Conservation (phyloP, 2,329 filamentous ascomycete genomes). For the Ophiostoma perfectum region DNA sequence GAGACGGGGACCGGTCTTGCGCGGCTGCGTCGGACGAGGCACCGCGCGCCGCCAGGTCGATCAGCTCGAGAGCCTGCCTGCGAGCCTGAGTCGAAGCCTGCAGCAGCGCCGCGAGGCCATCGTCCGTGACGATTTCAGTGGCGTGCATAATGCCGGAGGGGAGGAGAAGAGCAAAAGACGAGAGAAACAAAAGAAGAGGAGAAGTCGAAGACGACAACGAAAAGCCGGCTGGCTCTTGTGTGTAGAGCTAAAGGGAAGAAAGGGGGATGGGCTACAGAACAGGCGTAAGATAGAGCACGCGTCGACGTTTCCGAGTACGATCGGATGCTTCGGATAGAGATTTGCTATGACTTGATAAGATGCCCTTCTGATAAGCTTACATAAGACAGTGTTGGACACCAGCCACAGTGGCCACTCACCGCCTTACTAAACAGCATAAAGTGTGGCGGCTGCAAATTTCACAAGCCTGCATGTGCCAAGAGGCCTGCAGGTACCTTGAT, state of each 20-base stretch:
- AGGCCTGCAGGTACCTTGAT: constrained; percentile 14
- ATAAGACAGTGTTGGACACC: background rate
- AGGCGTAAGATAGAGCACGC: background rate
- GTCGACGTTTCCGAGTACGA: background rate
- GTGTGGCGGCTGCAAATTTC: background rate
- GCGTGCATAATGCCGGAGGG: constrained; percentile 44
- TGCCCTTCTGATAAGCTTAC: background rate
- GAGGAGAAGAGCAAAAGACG: background rate
- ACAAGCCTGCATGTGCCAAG: constrained; percentile 2
- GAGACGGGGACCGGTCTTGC: constrained; percentile 35
- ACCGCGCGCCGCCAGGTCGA: constrained; percentile 45
- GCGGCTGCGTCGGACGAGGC: constrained; percentile 27
- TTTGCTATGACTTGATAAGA: constrained; percentile 6
- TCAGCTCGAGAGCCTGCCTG: constrained; percentile 62
- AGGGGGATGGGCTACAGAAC: background rate
- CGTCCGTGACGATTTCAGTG: constrained; percentile 57
- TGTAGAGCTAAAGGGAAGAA: background rate
- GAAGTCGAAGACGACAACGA: background rate
- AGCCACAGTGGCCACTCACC: background rate
- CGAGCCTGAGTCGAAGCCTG: constrained; percentile 68
- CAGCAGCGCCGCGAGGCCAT: constrained; percentile 62
- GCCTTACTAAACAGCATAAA: background rate
- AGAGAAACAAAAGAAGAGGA: background rate
- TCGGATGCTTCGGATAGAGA: constrained; percentile 2
- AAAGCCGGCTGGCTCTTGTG: background rate